These are phyloP conservation scores for Euphorbia pulcherrima DNA, from an alignment of 345 rosid species.

Conservation along the genomic window DNA sequence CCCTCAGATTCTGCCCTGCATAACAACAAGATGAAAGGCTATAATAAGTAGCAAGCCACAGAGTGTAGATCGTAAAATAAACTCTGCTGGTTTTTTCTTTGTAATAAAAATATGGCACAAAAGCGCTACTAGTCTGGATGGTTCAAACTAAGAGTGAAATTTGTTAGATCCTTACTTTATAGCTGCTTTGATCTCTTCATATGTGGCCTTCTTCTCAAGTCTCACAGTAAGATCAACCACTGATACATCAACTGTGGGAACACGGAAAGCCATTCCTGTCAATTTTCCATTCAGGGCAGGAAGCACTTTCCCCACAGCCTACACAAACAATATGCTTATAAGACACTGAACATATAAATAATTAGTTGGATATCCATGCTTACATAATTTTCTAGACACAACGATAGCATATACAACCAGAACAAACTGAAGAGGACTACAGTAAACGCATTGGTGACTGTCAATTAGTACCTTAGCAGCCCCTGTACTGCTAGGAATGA, in stretches of 20 bases:
- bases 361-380: no score
- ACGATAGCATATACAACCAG: not conserved
- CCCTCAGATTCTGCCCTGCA: constrained; percentile 54
- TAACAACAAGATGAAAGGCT: not conserved
- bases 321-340: not conserved
- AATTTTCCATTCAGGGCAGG: constrained; percentile 56
- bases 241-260: constrained; percentile 68
- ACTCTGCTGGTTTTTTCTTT: not conserved
- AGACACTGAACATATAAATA: not conserved
- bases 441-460: not conserved
- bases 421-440: not conserved
- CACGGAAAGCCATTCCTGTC: constrained; percentile 73
- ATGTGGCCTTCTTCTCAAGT: constrained; percentile 52
- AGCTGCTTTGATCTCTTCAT: constrained; percentile 55
- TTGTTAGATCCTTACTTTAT: constrained; percentile 40
- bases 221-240: constrained; percentile 69
- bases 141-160: not conserved
- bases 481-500: constrained; percentile 71
- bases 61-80: not conserved
- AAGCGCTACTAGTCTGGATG: no score
- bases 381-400: no score
- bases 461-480: constrained; percentile 54
- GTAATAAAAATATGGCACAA: no score
- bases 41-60: not conserved
- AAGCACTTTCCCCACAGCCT: constrained; percentile 69